Base-by-base conservation (phyloP, 495 filamentous ascomycete genomes). In the Penicillium antarcticum region DNA sequence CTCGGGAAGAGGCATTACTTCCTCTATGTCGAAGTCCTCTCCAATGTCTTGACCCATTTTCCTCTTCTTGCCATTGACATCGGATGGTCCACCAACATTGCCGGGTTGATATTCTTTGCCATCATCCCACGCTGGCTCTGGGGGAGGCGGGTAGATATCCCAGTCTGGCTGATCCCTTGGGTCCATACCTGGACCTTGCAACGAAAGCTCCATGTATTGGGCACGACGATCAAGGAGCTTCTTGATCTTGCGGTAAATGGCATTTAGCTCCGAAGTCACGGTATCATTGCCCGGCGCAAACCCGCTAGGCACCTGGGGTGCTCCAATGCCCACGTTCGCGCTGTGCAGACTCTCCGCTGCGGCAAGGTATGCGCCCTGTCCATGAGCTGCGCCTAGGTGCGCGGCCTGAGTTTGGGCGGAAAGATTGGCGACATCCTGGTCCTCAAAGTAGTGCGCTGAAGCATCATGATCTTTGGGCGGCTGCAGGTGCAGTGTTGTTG, bases 41-140 rank as follows among this genome's bases (percentile, higher is more conserved):
- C 94, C 94, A 57, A 97, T 90, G 55, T 96, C 81, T 54, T 94
- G 80, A 5, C 95, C 95, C 52, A 88, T 86, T 63, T 98, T 98
- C 48, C 94, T 81, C 56, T 73, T 86, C 65, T 76, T 84, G 7
- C 64, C 56, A 2, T 55, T 53, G 8, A 56, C 24, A 35, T 69
- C 66, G 9, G 56, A 45, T 7, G 57, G 52, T 13, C 56, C 55
- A 2, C 61, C 52, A 11, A 45, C 55, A 37, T 48, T 53, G 9
- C 40, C 56, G 0, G 58, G 53, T 16, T 63, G 60, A 14, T 72
- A 66, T 53, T 80, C 80, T 37, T 83, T 83, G 23, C 85, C 84
- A 45, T 85, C 84, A 57, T 87, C 79, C 94, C 94, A 97, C 0
- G 86, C 88, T 9, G 94, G 92, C 55, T 91, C 89, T 14, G 92